Base-by-base conservation (phyloP, 1,139 yeast species). In the Williopsis jadinii region DNA sequence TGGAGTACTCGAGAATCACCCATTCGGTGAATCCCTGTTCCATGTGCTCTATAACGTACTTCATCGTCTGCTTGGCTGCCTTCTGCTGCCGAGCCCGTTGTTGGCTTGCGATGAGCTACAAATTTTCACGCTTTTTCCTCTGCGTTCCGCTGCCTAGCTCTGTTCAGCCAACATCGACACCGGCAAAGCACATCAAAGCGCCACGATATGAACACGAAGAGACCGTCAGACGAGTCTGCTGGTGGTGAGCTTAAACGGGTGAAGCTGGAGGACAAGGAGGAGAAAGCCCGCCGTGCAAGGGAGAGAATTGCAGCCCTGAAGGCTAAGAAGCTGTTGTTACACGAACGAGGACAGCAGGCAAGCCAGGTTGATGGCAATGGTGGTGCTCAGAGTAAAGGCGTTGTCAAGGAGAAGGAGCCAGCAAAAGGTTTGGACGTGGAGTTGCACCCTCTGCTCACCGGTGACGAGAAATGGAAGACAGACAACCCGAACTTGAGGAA, bases 21-120 rank as follows among this genome's bases (percentile, higher is more conserved):
- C 98, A 92, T 54, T 85, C 94, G 52, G 95, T 86, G 71, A 92
- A 87, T 1, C 95, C 97, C 47, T 81, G 85, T 63, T 92, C 98
- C 97, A 92, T 88, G 61, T 92, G 98, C 64, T 92, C 98, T 43
- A 92, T 87, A 41, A 92, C 77, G 69, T 87, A 90, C 63, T 85
- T 87, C 95, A 86, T 85, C 5, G n/a, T 40, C 14, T 15, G n/a
- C 9, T 9, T 32, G 9, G 34, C 11, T 14, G 10, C 26, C 11
- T 30, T 9, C 8, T 13, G 8, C 13, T n/a, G 13, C 32, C 15
- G 6, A 9, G 5, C 9, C 15, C 9, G 32, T n/a, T n/a, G 32
- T 9, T n/a, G 32, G 8, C 32, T 11, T 4, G 24, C 24, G 24
- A 19, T 19, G 24, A 19, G 24, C 24, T 19, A 19, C 24, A 19